Conservation (phyloP, 768 basidiomycete species). For the Mycena leptocephala region DNA sequence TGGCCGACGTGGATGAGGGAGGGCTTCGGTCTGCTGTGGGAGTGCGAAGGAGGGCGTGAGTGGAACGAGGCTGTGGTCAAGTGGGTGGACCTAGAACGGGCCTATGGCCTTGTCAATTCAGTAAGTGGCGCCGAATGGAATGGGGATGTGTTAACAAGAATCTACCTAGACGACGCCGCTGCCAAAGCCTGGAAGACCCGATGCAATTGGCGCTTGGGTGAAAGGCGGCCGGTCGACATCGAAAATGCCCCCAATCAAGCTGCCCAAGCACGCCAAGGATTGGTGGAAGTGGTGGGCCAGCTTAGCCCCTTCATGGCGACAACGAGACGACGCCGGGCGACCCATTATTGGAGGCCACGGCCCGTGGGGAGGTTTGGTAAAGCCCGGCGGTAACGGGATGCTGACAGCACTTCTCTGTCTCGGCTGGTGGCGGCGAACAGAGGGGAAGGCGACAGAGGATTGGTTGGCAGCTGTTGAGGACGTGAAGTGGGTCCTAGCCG, state of each 20-base stretch:
- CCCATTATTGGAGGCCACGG: not conserved
- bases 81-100: not conserved
- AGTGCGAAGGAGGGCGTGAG: no score
- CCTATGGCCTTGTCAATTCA: not conserved
- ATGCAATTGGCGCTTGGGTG: not conserved
- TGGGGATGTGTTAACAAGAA: not conserved
- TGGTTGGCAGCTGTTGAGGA: not conserved
- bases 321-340: not conserved
- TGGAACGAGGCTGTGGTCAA: not conserved
- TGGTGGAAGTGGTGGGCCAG: no score
- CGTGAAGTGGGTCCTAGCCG: not conserved
- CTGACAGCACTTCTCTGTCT: not conserved
- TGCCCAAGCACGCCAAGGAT: not conserved
- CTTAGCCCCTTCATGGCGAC: not conserved
- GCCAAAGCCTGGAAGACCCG: no score
- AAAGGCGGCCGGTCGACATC: not conserved
- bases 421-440: not conserved
- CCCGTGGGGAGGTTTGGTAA: not conserved
- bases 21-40: no score
- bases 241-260: not conserved
- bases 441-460: not conserved
- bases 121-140: not conserved
- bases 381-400: not conserved
- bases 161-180: no score
- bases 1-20: no score